Evolutionary conservation across 257 asterid genomes (phyloP).

Genomic region (Penstemon eatonii): DNA sequence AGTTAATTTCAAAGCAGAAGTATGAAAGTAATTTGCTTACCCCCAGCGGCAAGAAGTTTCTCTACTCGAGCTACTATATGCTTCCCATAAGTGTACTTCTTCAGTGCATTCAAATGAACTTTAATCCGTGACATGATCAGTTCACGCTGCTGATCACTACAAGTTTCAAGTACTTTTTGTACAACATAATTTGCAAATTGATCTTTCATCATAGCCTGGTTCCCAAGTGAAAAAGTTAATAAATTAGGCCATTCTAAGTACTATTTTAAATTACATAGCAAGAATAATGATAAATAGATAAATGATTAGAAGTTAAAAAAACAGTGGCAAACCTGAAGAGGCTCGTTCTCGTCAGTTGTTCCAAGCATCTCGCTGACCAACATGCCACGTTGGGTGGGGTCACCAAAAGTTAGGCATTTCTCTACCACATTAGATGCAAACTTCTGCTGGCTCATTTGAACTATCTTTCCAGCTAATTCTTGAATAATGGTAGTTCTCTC

Average conservation of each 20-base stretch:
- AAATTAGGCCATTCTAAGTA: constrained; percentile 6
- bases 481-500: constrained; percentile 78
- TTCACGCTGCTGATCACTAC: constrained; percentile 80
- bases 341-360: constrained; percentile 93
- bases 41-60: constrained; percentile 86
- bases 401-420: constrained; percentile 88
- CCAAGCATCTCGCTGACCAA: constrained; percentile 98
- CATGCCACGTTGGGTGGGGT: constrained; percentile 73
- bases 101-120: constrained; percentile 77
- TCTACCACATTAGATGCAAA: constrained; percentile 98
- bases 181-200: constrained; percentile 85
- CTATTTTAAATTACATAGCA: constrained; percentile 1
- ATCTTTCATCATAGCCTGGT: constrained; percentile 88
- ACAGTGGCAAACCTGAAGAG: constrained; percentile 74
- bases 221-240: background rate
- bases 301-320: background rate
- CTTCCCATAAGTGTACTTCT: constrained; percentile 83
- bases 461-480: constrained; percentile 92
- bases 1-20: background rate
- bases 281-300: background rate
- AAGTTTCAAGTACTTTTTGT: constrained; percentile 83
- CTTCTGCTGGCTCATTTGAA: constrained; percentile 98
- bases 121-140: constrained; percentile 70
- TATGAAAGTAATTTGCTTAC: constrained; percentile 28
- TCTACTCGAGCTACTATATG: constrained; percentile 87